Evolutionary conservation across 768 basidiomycete genomes (phyloP).

Genomic region (Suillus spraguei): DNA sequence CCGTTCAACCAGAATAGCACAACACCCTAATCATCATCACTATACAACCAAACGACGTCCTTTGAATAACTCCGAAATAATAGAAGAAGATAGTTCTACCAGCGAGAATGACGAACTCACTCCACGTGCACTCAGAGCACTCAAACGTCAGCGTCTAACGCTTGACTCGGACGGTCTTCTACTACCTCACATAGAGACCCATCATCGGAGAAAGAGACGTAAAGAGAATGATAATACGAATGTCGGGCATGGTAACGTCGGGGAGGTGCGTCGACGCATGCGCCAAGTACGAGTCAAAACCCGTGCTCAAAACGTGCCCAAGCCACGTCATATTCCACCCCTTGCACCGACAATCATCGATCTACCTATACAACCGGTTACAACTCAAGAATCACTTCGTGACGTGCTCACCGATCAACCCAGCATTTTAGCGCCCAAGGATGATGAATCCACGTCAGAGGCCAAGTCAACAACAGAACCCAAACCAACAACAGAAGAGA

Average conservation of each 20-base stretch:
- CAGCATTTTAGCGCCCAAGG: conserved; percentile 14
- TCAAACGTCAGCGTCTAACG: conserved; percentile 35
- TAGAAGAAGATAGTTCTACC: neutral
- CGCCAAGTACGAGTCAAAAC: conserved; percentile 6
- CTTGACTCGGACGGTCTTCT: conserved; percentile 32
- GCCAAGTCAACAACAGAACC: neutral
- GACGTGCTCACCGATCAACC: conserved; percentile 9
- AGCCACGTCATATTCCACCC: conserved; percentile 7
- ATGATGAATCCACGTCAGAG: conserved; percentile 5
- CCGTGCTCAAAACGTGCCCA: conserved; percentile 10
- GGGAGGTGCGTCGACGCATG: conserved; percentile 12
- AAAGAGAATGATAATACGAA: conserved; percentile 21
- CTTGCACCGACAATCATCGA: conserved; percentile 2
- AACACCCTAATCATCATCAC: conserved; percentile 4
- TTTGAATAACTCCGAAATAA: neutral
- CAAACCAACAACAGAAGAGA: neutral
- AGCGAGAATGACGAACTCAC: conserved; percentile 30
- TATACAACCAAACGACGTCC: conserved; percentile 5
- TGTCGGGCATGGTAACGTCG: neutral
- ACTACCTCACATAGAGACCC: conserved; percentile 12
- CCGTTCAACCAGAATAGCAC: conserved; percentile 10
- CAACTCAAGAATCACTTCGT: neutral
- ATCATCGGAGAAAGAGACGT: conserved; percentile 21
- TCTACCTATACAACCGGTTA: neutral
- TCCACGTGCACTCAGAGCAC: conserved; percentile 35